Base-by-base conservation (phyloP, 108 stramenopile genomes). In the Cyclotella atomus region DNA sequence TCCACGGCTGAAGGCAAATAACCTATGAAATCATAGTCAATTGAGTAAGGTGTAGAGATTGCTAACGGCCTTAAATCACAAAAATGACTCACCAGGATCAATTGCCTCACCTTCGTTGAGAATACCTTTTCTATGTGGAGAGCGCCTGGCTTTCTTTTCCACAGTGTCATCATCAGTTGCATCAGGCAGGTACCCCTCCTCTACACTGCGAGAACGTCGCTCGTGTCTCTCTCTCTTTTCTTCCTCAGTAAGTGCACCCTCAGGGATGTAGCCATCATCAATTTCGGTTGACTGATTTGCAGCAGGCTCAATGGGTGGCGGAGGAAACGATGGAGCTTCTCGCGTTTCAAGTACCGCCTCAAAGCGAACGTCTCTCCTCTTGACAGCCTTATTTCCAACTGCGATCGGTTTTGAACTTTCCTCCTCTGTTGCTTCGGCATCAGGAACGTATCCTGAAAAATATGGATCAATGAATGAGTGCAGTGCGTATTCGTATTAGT, bases 201-300 rank as follows among this genome's bases (percentile, higher is more conserved):
- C 60, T 23, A 61, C 21, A 61, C 29, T 38, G 35, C 60, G 60
- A 41, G 38, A 54, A 15, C 20, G 21, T 52, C 52, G 38, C 23
- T 36, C 47, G 21, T 52, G 45, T 15, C 66, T 50, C 10, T 59
- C 61, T 8, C 53, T 25, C 44, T 59, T 67, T 25, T 81, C 79
- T 50, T 81, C 79, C 45, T 81, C 79, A 4, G 79, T 81, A 14
- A 74, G 44, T 14, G 59, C 79, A 35, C 66, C 79, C 55, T 73
- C 72, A 7, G 79, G 73, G 9, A 81, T 14, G 36, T 75, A 75
- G 4, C 74, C 74, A 29, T 75, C 74, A 35, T 75, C 74, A 27
- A 72, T 52, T n/a, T 21, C 19, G 14, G 16, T 74, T 2, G 74
- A 60, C 28, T 59, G 66, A 55, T 65, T 43, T 9, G 64, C 35